Percentiles rank a stretch among this genome's conserved stretches.
Evolutionary conservation across 2,329 filamentous ascomycete genomes (phyloP).

Genomic region (Aspergillus novofumigatus): DNA sequence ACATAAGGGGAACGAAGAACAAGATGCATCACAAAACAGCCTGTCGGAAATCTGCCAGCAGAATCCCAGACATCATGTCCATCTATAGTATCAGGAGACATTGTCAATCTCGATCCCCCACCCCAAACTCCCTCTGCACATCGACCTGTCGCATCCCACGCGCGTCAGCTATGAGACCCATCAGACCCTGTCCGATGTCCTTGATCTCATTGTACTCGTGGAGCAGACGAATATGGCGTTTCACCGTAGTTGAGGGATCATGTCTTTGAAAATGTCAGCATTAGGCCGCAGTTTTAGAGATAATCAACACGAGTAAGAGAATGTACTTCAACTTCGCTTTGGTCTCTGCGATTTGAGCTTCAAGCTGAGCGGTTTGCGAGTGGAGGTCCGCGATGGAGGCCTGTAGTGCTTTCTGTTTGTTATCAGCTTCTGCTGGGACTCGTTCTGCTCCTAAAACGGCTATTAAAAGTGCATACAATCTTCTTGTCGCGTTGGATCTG

Average conservation of each 20-base stretch:
- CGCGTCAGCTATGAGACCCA: constrained; percentile 64
- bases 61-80: not conserved
- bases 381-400: constrained; percentile 39
- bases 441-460: not conserved
- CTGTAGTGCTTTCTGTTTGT: constrained; percentile 18
- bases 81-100: not conserved
- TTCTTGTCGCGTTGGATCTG: constrained; percentile 20
- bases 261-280: constrained; percentile 15
- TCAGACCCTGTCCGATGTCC: constrained; percentile 62
- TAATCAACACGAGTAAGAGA: not conserved
- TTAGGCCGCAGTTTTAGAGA: not conserved
- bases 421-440: constrained; percentile 13
- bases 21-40: not conserved
- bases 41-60: not conserved
- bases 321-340: constrained; percentile 36
- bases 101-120: constrained; percentile 34
- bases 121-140: constrained; percentile 39
- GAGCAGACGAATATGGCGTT: constrained; percentile 60
- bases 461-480: constrained; percentile 16
- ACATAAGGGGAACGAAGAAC: not conserved
- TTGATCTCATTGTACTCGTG: constrained; percentile 69
- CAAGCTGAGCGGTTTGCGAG: constrained; percentile 41
- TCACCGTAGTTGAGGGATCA: constrained; percentile 52
- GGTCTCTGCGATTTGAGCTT: constrained; percentile 31
- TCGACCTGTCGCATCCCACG: constrained; percentile 52